Base-by-base conservation (phyloP, 2,329 filamentous ascomycete genomes). In the Raffaelea arxii region DNA sequence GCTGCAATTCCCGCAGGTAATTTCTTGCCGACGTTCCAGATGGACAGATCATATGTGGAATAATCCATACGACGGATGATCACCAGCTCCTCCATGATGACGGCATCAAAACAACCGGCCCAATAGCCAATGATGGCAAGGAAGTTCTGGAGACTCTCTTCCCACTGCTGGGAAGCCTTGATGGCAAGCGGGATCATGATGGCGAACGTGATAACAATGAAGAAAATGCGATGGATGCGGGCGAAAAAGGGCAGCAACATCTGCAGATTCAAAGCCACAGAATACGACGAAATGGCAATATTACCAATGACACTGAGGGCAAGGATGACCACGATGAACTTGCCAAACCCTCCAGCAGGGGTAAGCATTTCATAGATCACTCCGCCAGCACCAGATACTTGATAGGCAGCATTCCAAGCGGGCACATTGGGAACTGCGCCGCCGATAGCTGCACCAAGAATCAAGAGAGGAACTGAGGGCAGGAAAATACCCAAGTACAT, bases 171-270 rank as follows among this genome's bases (percentile, higher is more conserved):
- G 2, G 77, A 73, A 0, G 77, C 78, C 44, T 64, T 65, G 47
- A 82, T 70, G 14, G 74, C 68, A 35, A 78, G 68, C 2, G 75
- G 75, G 48, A 83, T 80, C 54, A 80, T 69, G 53, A 82, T 68
- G 30, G 70, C 72, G 2, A 77, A 75, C 37, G 76, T 71, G 47
- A 79, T 59, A 40, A 82, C 56, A 30, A 76, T 69, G 55, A 78
- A 82, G 44, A 78, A 54, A 50, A 75, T 71, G 4, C 79, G 74
- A 5, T 75, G 78, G 3, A 81, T 65, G 38, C 68, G 66, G 46
- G 72, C 65, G 25, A 81, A 68, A 49, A 68, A 69, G 0, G 79
- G 78, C 4, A 78, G 59, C 19, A 82, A 61, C 53, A 79, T 77
- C 61, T 82, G 78, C 49, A 64, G 47, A 50, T 62, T 62, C 38